phyloP scores from a whole-genome alignment of 495 filamentous ascomycete genomes.

The Penicillium dipodomyicola region DNA sequence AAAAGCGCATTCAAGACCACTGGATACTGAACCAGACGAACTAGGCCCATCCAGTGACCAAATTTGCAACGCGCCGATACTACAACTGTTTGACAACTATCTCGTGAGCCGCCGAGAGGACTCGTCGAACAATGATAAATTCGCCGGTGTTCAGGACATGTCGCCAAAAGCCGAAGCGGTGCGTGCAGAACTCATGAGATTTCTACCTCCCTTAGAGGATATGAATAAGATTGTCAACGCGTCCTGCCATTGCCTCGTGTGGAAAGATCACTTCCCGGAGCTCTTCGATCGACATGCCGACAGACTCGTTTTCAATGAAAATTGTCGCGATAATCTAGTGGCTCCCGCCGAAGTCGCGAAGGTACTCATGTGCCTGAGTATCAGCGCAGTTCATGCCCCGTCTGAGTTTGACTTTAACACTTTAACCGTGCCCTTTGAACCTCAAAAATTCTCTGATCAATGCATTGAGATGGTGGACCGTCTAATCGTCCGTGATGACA shows the following conservation, averaged over 20 bases:
- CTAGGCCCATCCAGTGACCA: slow-evolving; percentile 25
- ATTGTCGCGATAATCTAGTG: slow-evolving; percentile 12
- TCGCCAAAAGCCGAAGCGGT: slow-evolving; percentile 31
- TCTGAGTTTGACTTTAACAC: slow-evolving; percentile 24
- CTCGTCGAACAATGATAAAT: slow-evolving; percentile 24
- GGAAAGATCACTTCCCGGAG: slow-evolving; percentile 32
- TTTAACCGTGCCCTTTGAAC: slow-evolving; percentile 26
- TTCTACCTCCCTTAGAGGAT: slow-evolving; percentile 32
- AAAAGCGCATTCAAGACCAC: slow-evolving; percentile 4
- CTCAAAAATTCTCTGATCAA: slow-evolving; percentile 27
- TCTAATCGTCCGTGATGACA: slow-evolving; percentile 47
- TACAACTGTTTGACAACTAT: slow-evolving; percentile 44
- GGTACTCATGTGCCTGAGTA: slow-evolving; percentile 34
- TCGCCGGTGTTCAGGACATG: slow-evolving; percentile 25
- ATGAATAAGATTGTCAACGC: slow-evolving; percentile 30
- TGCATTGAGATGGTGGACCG: slow-evolving; percentile 40
- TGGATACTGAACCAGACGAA: slow-evolving; percentile 22
- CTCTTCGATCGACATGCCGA: slow-evolving; percentile 11
- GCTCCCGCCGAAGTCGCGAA: slow-evolving; percentile 38
- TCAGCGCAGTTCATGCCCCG: slow-evolving; percentile 36
- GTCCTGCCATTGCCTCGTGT: slow-evolving; percentile 29
- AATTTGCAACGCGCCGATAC: slow-evolving; percentile 40
- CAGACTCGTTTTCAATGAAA: slow-evolving; percentile 6
- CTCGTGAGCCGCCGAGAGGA: slow-evolving; percentile 36
- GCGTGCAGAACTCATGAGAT: slow-evolving; percentile 23